A percentile compares a stretch with the other conserved stretches of the same genome.
Evolutionary conservation across 2,329 filamentous ascomycete species (phyloP).

Genomic region (Acrocalymma vagum): DNA sequence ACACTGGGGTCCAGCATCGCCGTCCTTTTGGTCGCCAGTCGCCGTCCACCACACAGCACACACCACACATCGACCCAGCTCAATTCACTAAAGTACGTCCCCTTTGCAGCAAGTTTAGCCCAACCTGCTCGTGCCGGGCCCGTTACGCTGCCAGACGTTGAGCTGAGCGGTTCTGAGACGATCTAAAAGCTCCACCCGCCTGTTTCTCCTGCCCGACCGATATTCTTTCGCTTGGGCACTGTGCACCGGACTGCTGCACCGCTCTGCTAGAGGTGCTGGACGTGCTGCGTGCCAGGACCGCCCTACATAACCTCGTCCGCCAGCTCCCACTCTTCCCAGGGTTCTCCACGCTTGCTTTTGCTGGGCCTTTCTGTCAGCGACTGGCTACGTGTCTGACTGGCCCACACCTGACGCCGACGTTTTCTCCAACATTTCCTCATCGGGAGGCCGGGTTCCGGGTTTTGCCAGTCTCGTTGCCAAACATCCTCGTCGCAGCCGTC

Average conservation of each 20-base stretch:
- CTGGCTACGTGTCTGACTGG: constrained; percentile 40
- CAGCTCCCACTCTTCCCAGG: constrained; percentile 31
- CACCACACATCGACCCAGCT: too few species aligned
- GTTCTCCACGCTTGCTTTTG: constrained; percentile 46
- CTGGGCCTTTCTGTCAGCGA: constrained; percentile 38
- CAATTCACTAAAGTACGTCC: not conserved
- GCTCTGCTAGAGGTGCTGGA: too few species aligned
- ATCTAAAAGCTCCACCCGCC: constrained; percentile 34
- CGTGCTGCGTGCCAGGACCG: constrained; percentile 43
- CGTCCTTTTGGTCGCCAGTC: too few species aligned
- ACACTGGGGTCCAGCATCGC: too few species aligned
- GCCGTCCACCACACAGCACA: too few species aligned
- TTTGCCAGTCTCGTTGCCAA: constrained; percentile 30
- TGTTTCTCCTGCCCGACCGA: constrained; percentile 33
- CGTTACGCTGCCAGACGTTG: constrained; percentile 43
- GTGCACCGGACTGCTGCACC: too few species aligned
- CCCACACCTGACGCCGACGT: constrained; percentile 32
- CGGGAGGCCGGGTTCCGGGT: constrained; percentile 44
- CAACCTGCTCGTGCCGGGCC: too few species aligned
- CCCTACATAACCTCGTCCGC: constrained; percentile 42
- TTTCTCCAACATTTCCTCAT: constrained; percentile 47
- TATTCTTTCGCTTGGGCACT: too few species aligned
- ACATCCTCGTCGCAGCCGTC: constrained; percentile 44
- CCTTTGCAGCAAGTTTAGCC: too few species aligned
- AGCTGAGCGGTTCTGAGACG: constrained; percentile 46